Evolutionary conservation across 1,139 yeast species (phyloP).

Genomic region (Hanseniaspora gamundiae): DNA sequence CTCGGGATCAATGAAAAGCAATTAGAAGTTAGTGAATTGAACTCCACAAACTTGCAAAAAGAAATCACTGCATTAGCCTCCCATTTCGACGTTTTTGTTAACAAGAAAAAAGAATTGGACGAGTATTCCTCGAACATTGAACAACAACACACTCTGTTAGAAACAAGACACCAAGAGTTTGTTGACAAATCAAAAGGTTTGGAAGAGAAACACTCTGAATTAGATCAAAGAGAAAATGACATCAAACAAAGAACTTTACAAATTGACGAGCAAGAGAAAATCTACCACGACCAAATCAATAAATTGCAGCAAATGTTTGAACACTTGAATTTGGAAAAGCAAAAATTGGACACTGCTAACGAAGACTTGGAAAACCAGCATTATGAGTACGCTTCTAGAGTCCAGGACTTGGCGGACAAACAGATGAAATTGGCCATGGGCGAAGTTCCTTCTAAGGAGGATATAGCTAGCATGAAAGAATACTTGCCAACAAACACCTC

Average conservation of each 20-base stretch:
- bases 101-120: conserved; percentile 28
- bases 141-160: conserved; percentile 30
- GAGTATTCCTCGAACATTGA: conserved; percentile 26
- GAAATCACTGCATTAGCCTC: conserved; percentile 37
- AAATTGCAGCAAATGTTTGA: conserved; percentile 25
- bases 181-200: conserved; percentile 19
- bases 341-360: conserved; percentile 27
- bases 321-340: conserved; percentile 25
- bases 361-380: conserved; percentile 27
- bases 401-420: conserved; percentile 25
- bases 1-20: conserved; percentile 60
- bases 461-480: neutral
- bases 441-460: conserved; percentile 13
- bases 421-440: conserved; percentile 26
- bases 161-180: conserved; percentile 25
- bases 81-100: conserved; percentile 16
- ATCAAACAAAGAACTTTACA: conserved; percentile 22
- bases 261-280: conserved; percentile 25
- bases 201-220: conserved; percentile 15
- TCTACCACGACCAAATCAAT: conserved; percentile 27
- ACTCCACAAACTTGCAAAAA: conserved; percentile 29
- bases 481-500: no score
- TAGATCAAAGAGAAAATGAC: conserved; percentile 24
- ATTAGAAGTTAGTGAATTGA: conserved; percentile 44
- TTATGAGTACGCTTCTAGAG: conserved; percentile 25